Evolutionary conservation across 177 flowering plant genomes (phyloP).

Genomic region (Tripterygium wilfordii): DNA sequence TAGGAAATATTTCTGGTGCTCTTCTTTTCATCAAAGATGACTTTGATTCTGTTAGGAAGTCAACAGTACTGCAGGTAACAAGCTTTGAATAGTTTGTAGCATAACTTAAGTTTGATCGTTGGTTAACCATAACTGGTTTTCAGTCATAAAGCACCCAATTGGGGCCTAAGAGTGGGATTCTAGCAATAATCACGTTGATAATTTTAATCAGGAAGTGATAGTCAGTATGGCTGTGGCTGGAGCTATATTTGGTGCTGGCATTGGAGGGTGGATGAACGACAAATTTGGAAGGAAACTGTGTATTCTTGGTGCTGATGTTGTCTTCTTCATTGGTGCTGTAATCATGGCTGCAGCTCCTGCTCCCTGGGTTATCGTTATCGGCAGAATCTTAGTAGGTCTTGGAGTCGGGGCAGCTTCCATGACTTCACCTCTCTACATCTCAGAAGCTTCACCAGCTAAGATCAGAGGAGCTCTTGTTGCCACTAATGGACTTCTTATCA

Average conservation of each 20-base stretch:
- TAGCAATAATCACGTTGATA: background rate
- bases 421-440: constrained; percentile 80
- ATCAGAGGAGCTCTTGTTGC: constrained; percentile 85
- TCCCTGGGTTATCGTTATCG: constrained; percentile 52
- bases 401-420: constrained; percentile 93
- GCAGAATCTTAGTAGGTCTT: constrained; percentile 65
- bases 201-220: constrained; percentile 51
- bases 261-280: constrained; percentile 72
- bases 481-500: constrained; percentile 64
- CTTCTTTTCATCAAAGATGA: constrained; percentile 70
- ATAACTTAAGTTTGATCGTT: no score
- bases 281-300: constrained; percentile 51
- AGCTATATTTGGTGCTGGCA: constrained; percentile 72
- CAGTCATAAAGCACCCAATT: no score
- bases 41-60: constrained; percentile 40
- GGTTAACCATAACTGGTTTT: no score
- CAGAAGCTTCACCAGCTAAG: constrained; percentile 75
- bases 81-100: background rate
- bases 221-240: constrained; percentile 88
- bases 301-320: constrained; percentile 50
- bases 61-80: constrained; percentile 49
- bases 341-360: constrained; percentile 56
- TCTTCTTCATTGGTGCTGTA: constrained; percentile 61
- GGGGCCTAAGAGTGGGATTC: background rate
- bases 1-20: constrained; percentile 88